Percentiles rank a stretch among this genome's conserved stretches.
Evolutionary conservation across 2,329 filamentous ascomycete genomes (phyloP).

Genomic region (Paecilomyces sp.): DNA sequence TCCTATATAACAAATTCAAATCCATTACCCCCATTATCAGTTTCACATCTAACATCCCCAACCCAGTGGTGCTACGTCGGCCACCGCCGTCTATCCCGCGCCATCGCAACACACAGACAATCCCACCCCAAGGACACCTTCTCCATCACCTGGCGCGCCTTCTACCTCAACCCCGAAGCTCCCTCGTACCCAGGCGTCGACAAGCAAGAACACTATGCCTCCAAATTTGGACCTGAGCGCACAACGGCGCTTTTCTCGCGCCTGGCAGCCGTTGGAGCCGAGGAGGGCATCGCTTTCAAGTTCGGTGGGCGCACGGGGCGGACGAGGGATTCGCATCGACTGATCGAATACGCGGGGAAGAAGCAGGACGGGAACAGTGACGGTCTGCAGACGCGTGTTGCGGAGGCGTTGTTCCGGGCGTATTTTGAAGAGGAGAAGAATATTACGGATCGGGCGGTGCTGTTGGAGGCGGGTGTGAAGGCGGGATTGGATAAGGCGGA

Average conservation of each 20-base stretch:
- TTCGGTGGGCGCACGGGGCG: conserved; percentile 66
- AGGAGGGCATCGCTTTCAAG: conserved; percentile 66
- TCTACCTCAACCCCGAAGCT: conserved; percentile 66
- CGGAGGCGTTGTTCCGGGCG: conserved; percentile 56
- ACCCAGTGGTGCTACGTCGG: conserved; percentile 65
- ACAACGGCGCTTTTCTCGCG: conserved; percentile 50
- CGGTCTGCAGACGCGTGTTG: conserved; percentile 52
- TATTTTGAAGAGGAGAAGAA: conserved; percentile 62
- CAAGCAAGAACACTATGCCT: conserved; percentile 52
- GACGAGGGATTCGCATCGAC: conserved; percentile 70
- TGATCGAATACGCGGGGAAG: conserved; percentile 61
- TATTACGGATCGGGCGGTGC: conserved; percentile 51
- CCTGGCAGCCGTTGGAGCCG: conserved; percentile 51
- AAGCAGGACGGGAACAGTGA: conserved; percentile 33
- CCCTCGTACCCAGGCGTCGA: conserved; percentile 44
- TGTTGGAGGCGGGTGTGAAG: conserved; percentile 46
- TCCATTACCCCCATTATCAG: conserved; percentile 1
- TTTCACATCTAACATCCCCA: conserved; percentile 2
- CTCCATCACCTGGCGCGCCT: conserved; percentile 67
- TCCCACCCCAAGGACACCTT: conserved; percentile 64
- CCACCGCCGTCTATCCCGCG: conserved; percentile 65
- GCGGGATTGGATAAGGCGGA: conserved; percentile 49
- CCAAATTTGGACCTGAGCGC: conserved; percentile 60
- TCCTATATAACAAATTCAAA: no score
- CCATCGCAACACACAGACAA: conserved; percentile 60